These are phyloP conservation scores for Ogataea sp. DNA, from an alignment of 805 yeast genomes.

Conservation along the genomic window DNA sequence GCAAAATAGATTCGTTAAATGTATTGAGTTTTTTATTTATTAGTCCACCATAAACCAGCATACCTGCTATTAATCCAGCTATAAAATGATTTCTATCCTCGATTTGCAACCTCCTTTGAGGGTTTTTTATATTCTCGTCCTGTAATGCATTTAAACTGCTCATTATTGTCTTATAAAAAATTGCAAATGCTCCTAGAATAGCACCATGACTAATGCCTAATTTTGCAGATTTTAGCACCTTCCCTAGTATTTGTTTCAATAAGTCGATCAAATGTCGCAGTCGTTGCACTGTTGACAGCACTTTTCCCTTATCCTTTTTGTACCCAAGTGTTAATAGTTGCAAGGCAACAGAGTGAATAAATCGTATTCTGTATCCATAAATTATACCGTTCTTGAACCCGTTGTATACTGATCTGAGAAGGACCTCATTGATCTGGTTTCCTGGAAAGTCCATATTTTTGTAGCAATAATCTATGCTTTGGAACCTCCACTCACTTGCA, in stretches of 20 bases:
- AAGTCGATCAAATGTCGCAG: background rate
- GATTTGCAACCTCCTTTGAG: background rate
- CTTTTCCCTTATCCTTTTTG: background rate
- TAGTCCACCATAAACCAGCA: conserved; percentile 22
- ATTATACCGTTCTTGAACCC: conserved; percentile 21
- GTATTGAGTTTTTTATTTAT: conserved; percentile 6
- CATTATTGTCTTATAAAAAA: conserved; percentile 15
- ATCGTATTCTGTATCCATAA: conserved; percentile 24
- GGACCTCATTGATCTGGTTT: background rate
- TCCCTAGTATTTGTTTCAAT: conserved; percentile 9
- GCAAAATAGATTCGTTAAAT: conserved; percentile 36
- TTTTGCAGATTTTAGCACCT: conserved; percentile 12
- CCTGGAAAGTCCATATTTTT: background rate
- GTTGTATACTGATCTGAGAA: background rate
- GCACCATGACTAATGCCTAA: conserved; percentile 25
- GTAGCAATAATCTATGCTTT: too few relatives aligned
- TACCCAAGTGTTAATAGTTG: conserved; percentile 15
- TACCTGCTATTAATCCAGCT: conserved; percentile 24
- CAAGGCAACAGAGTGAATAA: conserved; percentile 20
- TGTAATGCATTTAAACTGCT: conserved; percentile 2
- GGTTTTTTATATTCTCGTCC: too few relatives aligned
- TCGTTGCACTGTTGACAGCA: too few relatives aligned
- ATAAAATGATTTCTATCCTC: conserved; percentile 11
- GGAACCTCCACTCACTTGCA: too few relatives aligned
- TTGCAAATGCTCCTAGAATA: conserved; percentile 21